Conservation (phyloP, 176 grass and related monocot genomes). For the Dendrocalamus sinicus region DNA sequence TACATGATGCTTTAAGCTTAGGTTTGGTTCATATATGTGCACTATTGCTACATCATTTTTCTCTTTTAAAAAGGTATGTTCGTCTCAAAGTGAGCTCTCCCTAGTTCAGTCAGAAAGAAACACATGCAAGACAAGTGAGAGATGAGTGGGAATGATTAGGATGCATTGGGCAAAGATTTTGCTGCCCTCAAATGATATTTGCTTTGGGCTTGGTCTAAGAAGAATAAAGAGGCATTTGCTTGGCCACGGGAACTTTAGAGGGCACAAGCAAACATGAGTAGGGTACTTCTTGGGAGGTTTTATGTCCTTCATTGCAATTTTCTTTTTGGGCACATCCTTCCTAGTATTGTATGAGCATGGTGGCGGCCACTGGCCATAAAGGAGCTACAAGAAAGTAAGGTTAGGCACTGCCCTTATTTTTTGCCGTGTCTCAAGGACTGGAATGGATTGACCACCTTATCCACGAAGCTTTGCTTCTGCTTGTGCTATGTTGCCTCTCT, state of each 20-base stretch:
- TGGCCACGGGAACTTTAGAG: conserved; percentile 57
- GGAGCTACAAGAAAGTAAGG: conserved; percentile 15
- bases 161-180: conserved; percentile 3
- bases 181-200: conserved; percentile 35
- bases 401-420: conserved; percentile 1
- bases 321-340: conserved; percentile 54
- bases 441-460: conserved; percentile 34
- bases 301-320: conserved; percentile 47
- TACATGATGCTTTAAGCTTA: conserved; percentile 56
- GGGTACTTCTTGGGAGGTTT: conserved; percentile 49
- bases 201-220: background rate
- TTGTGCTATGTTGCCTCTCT: background rate
- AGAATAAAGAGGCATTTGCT: conserved; percentile 39
- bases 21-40: conserved; percentile 36
- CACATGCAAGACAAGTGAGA: conserved; percentile 10
- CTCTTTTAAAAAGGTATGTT: conserved; percentile 25
- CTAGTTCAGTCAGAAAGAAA: background rate
- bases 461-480: conserved; percentile 19
- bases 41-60: conserved; percentile 32
- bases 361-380: conserved; percentile 45
- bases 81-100: conserved; percentile 13
- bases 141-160: conserved; percentile 33
- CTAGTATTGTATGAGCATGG: conserved; percentile 46
- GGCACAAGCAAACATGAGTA: conserved; percentile 73
- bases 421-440: conserved; percentile 31